Base-by-base conservation (phyloP, 352 stramenopile genomes). In the Phytopythium kandeliae region DNA sequence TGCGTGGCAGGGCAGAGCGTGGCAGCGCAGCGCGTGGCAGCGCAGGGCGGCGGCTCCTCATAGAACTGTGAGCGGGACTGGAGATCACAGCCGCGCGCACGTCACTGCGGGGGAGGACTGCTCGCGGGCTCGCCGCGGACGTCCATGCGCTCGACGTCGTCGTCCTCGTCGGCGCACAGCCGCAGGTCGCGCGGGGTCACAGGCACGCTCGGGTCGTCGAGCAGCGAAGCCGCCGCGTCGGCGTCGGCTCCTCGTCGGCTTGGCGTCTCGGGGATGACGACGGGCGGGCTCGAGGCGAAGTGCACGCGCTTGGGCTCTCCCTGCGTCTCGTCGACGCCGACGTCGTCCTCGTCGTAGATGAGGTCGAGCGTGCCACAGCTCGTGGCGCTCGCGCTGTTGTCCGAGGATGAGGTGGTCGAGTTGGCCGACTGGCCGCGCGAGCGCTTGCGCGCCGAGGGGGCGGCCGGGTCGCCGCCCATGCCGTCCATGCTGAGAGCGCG, bases 391-490 rank as follows among this genome's bases (percentile, higher is more conserved):
- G 59, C 63, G 50, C 70, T 82, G 34, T 76, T 67, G 17, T 82
- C 71, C 0, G 71, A 81, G 28, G 46, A 48, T 21, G 73, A 85
- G 15, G 71, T 63, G 45, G 78, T 61, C 15, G 71, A 82, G 51
- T 79, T 82, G 19, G 65, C 66, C 45, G 67, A 82, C 52, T 84
- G 58, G 21, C 70, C 71, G 25, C 70, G 64, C 28, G 74, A 79
- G 4, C 71, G 74, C 52, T 82, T 86, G 13, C 67, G 57, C 15
- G 60, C 62, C 11, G 62, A 58, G 12, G 60, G 57, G 15, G 26
- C 54, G 28, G 37, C 51, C 45, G 37, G 17, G 43, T 49, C 26
- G 7, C 3, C 43, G 17, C 15, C 25, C 15, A 17, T 19, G 8
- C 44, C 44, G 25, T 36, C 44, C n/a, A 34, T 42, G 21, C 34